Evolutionary conservation across 2,329 filamentous ascomycete genomes (phyloP), one percentile per base, ranked within the genome.

Genomic region (Xylaria sp.): DNA sequence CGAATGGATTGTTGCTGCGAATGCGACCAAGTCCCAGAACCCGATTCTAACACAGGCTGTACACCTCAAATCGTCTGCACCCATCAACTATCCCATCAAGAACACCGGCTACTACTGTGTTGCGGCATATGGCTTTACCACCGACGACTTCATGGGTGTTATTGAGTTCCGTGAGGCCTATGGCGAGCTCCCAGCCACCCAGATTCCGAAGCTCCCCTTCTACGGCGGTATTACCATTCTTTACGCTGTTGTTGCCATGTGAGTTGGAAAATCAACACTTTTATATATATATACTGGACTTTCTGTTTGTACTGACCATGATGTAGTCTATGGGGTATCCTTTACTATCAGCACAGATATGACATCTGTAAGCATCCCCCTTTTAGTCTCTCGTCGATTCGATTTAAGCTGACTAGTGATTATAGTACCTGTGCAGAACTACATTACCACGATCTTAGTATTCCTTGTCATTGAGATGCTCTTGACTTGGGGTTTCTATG

Each of bases 401-500:
- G 16, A 13, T 30, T 59, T 39, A 8, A 8, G 34, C 51, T 59
- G 56, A 66, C 74, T 82, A 67, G 79, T 50, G 18, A 49, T 57
- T 5, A 62, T 54, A 90, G 86, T 99, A 70, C 89, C 95, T 13
- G 94, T 99, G 1, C 94, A 99, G 75, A 99, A 99, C 74, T 99
- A 99, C 75, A 97, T 99, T 68, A 99, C 94, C 0, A 93, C 94
- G 8, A 99, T 97, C 62, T 80, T 99, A 54, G 85, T 94, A 55
- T 99, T 99, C 77, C 79, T 99, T 49, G 91, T 97, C 13, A 77
- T 97, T 13, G 94, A 99, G 74, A 96, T 97, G 87, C 80, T 97
- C 70, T 92, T 97, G 84, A 99, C 94, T 1, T 99, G 94, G 94
- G 92, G 91, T 49, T 99, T 96, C 78, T 99, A 97, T 74, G 87